Conservation (phyloP, 2,329 filamentous ascomycete species). For the Calonectria hongkongensis region DNA sequence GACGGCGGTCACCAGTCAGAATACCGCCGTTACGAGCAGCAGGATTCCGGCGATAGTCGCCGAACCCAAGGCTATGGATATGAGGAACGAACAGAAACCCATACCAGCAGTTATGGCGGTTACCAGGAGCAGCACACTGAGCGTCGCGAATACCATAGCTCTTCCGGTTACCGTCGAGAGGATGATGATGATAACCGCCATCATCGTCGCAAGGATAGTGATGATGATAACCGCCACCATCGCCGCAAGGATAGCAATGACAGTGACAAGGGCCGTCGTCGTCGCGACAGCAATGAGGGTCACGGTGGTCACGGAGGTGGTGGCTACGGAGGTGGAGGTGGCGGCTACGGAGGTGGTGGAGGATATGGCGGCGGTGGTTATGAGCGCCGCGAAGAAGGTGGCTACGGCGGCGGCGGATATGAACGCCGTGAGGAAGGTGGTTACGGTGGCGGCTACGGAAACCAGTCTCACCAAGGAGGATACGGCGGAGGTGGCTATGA, state of each 20-base stretch:
- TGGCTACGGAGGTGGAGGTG: constrained; percentile 37
- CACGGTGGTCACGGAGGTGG: constrained; percentile 8
- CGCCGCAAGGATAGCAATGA: constrained; percentile 33
- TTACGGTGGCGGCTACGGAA: constrained; percentile 44
- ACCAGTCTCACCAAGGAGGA: constrained; percentile 37
- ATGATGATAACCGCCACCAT: constrained; percentile 40
- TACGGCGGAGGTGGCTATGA: constrained; percentile 44
- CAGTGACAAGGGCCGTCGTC: constrained; percentile 31
- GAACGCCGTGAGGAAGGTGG: constrained; percentile 46
- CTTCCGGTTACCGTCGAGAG: constrained; percentile 53
- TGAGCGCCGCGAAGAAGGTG: constrained; percentile 44
- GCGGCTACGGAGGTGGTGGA: constrained; percentile 39
- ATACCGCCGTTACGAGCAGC: constrained; percentile 78
- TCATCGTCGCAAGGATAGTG: constrained; percentile 52
- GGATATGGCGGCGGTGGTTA: constrained; percentile 42
- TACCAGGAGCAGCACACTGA: constrained; percentile 77
- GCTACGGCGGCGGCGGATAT: constrained; percentile 47
- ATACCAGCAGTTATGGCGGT: constrained; percentile 66
- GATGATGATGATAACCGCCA: constrained; percentile 54
- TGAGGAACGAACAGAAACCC: constrained; percentile 74
- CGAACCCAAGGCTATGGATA: constrained; percentile 72
- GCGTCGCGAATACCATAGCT: constrained; percentile 67
- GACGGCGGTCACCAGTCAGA: constrained; percentile 75
- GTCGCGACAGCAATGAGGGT: constrained; percentile 36
- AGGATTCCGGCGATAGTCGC: constrained; percentile 63